These are phyloP conservation scores for Aspergillus diversus DNA, from an alignment of 495 filamentous ascomycete species.

Conservation along the genomic window DNA sequence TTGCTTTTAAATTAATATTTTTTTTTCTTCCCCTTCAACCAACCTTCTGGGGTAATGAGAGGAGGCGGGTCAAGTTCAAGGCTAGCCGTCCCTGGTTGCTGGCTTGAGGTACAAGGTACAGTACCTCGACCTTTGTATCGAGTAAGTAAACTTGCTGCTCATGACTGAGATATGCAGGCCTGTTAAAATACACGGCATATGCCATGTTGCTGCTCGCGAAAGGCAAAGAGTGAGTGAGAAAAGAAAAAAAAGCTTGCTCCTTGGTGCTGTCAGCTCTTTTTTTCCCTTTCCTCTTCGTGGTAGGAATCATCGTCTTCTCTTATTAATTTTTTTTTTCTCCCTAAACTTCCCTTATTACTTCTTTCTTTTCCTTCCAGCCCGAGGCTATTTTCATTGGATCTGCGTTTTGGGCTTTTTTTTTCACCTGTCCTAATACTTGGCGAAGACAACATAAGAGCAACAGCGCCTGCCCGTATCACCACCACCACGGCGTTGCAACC, in stretches of 20 bases:
- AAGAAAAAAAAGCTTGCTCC: neutral
- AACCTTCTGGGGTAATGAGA: constrained; percentile 14
- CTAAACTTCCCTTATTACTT: neutral
- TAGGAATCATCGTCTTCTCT: constrained; percentile 3
- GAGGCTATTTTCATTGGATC: neutral
- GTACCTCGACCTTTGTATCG: neutral
- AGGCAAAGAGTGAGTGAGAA: constrained; percentile 1
- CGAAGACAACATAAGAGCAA: constrained; percentile 9
- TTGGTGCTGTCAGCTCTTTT: constrained; percentile 5
- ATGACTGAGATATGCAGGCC: constrained; percentile 11
- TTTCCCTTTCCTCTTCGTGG: constrained; percentile 8
- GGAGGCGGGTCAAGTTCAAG: constrained; percentile 4
- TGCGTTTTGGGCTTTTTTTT: constrained; percentile 5
- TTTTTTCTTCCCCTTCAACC: constrained; percentile 1
- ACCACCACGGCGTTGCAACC: constrained; percentile 15
- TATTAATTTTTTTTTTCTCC: constrained; percentile 8
- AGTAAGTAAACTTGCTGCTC: constrained; percentile 10
- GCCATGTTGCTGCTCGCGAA: constrained; percentile 11
- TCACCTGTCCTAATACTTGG: constrained; percentile 3
- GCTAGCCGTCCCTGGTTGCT: constrained; percentile 19
- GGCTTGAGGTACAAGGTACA: constrained; percentile 8
- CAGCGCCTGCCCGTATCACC: constrained; percentile 21
- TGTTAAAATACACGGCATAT: constrained; percentile 24
- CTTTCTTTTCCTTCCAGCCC: no score
- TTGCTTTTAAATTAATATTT: neutral